A percentile compares a stretch with the other conserved stretches of the same genome.
Evolutionary conservation across 2,329 filamentous ascomycete genomes (phyloP).

Genomic region (Ascochyta rabiei): DNA sequence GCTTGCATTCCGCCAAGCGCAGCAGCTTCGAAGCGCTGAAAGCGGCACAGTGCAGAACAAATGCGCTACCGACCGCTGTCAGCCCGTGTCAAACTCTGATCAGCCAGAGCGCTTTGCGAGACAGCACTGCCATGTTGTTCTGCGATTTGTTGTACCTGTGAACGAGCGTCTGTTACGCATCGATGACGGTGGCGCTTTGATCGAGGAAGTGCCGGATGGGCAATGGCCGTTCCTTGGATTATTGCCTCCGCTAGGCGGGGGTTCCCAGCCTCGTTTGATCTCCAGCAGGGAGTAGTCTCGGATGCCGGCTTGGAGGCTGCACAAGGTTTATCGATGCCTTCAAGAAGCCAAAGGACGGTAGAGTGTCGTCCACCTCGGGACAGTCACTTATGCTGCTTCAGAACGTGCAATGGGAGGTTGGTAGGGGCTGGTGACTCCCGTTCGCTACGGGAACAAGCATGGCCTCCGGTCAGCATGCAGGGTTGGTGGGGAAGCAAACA

Average conservation of each 20-base stretch:
- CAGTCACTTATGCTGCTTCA: not conserved
- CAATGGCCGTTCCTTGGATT: constrained; percentile 4
- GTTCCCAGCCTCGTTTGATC: constrained; percentile 16
- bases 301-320: constrained; percentile 3
- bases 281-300: constrained; percentile 9
- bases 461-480: constrained; percentile 4
- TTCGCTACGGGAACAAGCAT: not conserved
- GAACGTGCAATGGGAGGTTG: not conserved
- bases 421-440: constrained; percentile 7
- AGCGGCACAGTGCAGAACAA: constrained; percentile 27
- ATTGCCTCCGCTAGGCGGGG: constrained; percentile 8
- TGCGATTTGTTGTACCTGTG: constrained; percentile 2
- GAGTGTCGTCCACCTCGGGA: not conserved
- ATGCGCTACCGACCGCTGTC: constrained; percentile 12
- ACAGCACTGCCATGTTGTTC: constrained; percentile 11
- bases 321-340: constrained; percentile 4
- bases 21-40: constrained; percentile 26
- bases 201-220: constrained; percentile 2
- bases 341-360: not conserved
- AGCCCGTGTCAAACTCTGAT: constrained; percentile 9
- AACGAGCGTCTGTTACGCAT: constrained; percentile 12
- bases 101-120: constrained; percentile 6
- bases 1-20: constrained; percentile 14
- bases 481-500: not conserved
- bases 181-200: constrained; percentile 17